Percentiles rank a stretch among this genome's conserved stretches.
phyloP scores from a whole-genome alignment of 2,329 filamentous ascomycete genomes.

The Rhynchosporium graminicola region DNA sequence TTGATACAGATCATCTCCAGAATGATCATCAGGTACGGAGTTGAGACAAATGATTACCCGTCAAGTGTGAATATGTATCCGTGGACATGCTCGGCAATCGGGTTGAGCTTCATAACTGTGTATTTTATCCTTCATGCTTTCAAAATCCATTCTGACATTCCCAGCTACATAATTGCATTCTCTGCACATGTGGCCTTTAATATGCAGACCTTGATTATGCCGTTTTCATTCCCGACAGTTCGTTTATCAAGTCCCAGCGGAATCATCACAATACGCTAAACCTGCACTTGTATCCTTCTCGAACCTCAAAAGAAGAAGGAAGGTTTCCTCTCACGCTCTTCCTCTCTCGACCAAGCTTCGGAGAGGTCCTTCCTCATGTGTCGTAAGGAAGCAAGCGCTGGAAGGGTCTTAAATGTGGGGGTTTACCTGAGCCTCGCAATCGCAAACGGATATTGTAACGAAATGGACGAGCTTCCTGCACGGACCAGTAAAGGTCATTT shows the following conservation, averaged over 20 bases:
- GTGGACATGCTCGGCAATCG: background rate
- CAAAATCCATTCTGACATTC: background rate
- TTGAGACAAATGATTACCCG: background rate
- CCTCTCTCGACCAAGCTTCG: background rate
- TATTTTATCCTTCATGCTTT: background rate
- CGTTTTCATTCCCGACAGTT: background rate
- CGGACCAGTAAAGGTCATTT: background rate
- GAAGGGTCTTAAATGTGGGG: constrained; percentile 1
- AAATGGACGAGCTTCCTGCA: background rate
- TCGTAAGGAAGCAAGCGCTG: background rate
- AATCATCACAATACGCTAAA: background rate
- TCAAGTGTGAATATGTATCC: background rate
- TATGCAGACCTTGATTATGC: too few relatives aligned
- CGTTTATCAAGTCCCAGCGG: background rate
- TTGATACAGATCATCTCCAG: background rate
- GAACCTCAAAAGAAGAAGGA: background rate
- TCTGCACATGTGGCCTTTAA: too few relatives aligned
- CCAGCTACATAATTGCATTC: background rate
- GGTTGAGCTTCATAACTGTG: background rate
- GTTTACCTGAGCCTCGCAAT: background rate
- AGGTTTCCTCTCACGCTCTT: background rate
- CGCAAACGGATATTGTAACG: background rate
- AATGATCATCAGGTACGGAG: background rate
- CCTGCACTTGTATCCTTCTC: background rate
- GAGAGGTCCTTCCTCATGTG: background rate